These are phyloP conservation scores for Jackrogersella minutella DNA, from an alignment of 495 filamentous ascomycete species.

Conservation along the genomic window DNA sequence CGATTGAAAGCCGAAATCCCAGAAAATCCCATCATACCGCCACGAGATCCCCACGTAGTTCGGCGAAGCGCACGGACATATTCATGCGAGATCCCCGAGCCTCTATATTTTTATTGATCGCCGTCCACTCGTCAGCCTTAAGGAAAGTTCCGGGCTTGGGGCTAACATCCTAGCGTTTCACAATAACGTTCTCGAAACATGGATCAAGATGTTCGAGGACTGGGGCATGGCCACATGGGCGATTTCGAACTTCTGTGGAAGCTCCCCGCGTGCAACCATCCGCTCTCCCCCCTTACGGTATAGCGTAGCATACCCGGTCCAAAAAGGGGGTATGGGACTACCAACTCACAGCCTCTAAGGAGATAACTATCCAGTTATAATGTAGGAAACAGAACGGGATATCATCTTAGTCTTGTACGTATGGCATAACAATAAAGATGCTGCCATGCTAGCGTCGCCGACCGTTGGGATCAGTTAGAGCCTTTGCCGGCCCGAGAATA, in stretches of 20 bases:
- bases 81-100: conserved; percentile 38
- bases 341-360: conserved; percentile 8
- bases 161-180: conserved; percentile 23
- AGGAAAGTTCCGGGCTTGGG: conserved; percentile 14
- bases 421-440: neutral
- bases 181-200: conserved; percentile 37
- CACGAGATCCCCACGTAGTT: conserved; percentile 27
- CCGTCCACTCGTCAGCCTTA: conserved; percentile 33
- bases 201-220: conserved; percentile 13
- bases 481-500: conserved; percentile 3
- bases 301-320: conserved; percentile 19
- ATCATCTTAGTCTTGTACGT: conserved; percentile 8
- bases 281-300: neutral
- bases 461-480: conserved; percentile 27
- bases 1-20: conserved; percentile 19
- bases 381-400: neutral
- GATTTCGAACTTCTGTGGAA: conserved; percentile 34
- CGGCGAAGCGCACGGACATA: conserved; percentile 38
- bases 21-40: conserved; percentile 15
- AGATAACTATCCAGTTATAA: conserved; percentile 14
- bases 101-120: conserved; percentile 22
- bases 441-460: conserved; percentile 34
- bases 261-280: conserved; percentile 28
- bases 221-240: conserved; percentile 15
- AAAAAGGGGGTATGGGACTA: conserved; percentile 12